phyloP scores from a whole-genome alignment of 257 asterid species.

The Linaria vulgaris region DNA sequence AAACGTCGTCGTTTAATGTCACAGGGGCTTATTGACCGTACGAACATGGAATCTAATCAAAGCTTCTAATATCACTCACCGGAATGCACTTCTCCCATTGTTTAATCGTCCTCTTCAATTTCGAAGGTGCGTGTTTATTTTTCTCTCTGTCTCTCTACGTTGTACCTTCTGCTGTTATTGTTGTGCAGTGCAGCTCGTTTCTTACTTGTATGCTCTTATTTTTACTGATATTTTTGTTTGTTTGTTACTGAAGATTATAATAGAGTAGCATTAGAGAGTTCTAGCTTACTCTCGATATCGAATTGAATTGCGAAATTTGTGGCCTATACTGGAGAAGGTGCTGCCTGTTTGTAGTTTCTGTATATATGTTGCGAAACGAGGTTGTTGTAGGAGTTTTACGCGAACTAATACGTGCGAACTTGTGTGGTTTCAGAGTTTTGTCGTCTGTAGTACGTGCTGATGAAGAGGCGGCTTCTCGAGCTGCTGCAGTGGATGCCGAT shows the following conservation, averaged over 20 bases:
- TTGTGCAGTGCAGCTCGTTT: conserved; percentile 21
- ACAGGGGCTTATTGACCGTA: conserved; percentile 49
- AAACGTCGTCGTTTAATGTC: conserved; percentile 22
- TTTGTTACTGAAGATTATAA: no score
- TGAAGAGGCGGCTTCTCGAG: conserved; percentile 79
- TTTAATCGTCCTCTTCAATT: conserved; percentile 38
- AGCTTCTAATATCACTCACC: conserved; percentile 36
- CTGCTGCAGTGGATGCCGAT: conserved; percentile 59
- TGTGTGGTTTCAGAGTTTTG: conserved; percentile 40
- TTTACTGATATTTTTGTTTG: no score
- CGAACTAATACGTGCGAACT: not conserved
- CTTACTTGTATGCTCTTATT: not conserved
- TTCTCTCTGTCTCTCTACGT: no score
- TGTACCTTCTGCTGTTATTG: conserved; percentile 19
- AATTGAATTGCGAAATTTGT: no score
- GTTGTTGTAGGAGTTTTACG: not conserved
- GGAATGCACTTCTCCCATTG: conserved; percentile 24
- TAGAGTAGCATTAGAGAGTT: not conserved
- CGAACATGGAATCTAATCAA: conserved; percentile 44
- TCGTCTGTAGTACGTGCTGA: conserved; percentile 58
- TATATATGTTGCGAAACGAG: no score
- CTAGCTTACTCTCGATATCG: not conserved
- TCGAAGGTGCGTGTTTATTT: conserved; percentile 58
- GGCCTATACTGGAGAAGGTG: not conserved
- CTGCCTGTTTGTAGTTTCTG: no score